Base-by-base conservation (phyloP, 352 stramenopile species). In the Globisporangium parvum region DNA sequence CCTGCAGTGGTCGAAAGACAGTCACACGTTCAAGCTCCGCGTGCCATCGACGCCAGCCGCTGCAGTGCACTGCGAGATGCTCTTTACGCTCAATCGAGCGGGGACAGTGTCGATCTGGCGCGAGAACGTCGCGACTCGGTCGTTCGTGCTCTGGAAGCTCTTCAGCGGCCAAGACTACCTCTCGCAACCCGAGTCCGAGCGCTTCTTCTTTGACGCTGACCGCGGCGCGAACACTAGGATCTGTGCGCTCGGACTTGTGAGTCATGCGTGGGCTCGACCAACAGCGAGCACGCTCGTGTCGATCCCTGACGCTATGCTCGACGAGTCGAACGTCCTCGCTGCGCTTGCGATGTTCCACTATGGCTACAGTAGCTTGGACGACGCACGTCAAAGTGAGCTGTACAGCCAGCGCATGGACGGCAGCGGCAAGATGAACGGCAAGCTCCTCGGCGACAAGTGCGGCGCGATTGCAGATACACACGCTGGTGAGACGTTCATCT, bases 101-200 rank as follows among this genome's bases (percentile, higher is more conserved):
- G 83, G 83, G 6, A 77, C 66, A 28, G 55, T 95, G 44, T 87
- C 75, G 23, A 87, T 93, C 23, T 95, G 85, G 85, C 71, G 78
- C 12, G 80, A 92, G 54, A 87, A 77, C 35, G 53, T 73, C 6
- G 69, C 66, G 23, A 42, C 41, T 1, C 74, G 77, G 0, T 75
- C 75, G 12, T 93, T 95, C 60, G 69, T 77, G 23, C 40, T 87
- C 26, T 93, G 83, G 83, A 88, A 90, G 55, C 60, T 60, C 14
- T 78, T 89, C 31, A 57, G 55, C 40, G 67, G 64, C 18, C 51
- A 57, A 2, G 78, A 91, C 49, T 71, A 65, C 59, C 46, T 53
- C 28, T 20, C 55, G 14, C 59, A 65, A 28, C 59, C 52, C 0
- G 59, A 65, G 20, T 54, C 53, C 5, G 53, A 65, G 28, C 59